Evolutionary conservation across 768 basidiomycete genomes (phyloP), one percentile per base, ranked within the genome.

Genomic region (Hericium coralloides): DNA sequence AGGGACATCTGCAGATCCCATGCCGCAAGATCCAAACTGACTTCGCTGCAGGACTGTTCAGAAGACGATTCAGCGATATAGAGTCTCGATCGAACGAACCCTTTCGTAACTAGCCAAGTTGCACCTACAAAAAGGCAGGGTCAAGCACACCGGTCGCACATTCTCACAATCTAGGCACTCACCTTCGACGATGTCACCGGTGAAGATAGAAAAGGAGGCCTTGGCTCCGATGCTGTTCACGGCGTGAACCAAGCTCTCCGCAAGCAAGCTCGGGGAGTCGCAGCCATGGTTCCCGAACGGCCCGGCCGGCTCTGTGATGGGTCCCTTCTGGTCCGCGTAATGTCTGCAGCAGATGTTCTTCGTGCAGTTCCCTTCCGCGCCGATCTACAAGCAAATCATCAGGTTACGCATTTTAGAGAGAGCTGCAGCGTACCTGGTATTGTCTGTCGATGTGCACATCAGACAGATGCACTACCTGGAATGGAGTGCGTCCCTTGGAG

Each of bases 101-200:
- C 66, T 68, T 74, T 64, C 55, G 74, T 70, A 8, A 79, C 70
- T 15, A 75, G 65, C 81, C 81, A 83, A 17, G 79, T 70, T 4
- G 77, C 76, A 56, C 74, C 80, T 81, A 57, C 54, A 9, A 59
- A 37, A 26, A 7, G 8, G 18, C 39, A 52, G 20, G 43, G 17
- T 55, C 38, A 39, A 20, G 12, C 15, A 36, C 38, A 4, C 26
- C 15, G 22, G 25, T 12, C 3, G n/a, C 41, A 31, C 22, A 2
- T 25, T 36, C 36, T 14, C 23, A 17, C 22, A 20, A 4, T 26
- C 4, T 50, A 50, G 38, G n/a, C 8, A 56, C 66, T 52, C 52
- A 81, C 82, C 79, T 69, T 84, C 82, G 4, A 84, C 75, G 4
- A 84, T 78, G 63, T 85, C 83, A 5, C 83, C 84, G 2, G 83